These are phyloP conservation scores for Ulmus americana DNA, from an alignment of 331 rosid species.

Conservation along the genomic window DNA sequence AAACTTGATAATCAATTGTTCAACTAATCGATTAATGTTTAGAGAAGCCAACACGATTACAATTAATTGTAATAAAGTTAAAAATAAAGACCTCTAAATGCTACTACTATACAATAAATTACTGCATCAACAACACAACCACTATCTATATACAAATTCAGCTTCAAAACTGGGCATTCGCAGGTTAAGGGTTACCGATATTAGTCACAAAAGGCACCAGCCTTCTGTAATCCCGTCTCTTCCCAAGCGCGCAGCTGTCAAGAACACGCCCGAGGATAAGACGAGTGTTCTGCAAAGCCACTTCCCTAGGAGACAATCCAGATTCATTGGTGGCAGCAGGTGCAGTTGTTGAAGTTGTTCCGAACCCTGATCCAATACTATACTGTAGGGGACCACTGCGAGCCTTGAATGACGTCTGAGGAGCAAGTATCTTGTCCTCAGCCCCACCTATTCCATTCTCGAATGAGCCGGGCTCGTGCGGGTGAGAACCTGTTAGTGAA, in stretches of 20 bases:
- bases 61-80: too few relatives aligned
- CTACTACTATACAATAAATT: constrained; percentile 22
- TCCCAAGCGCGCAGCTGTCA: constrained; percentile 70
- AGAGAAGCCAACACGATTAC: too few relatives aligned
- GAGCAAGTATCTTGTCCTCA: constrained; percentile 77
- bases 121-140: constrained; percentile 24
- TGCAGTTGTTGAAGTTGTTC: constrained; percentile 28
- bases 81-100: constrained; percentile 3
- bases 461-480: constrained; percentile 55
- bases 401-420: constrained; percentile 87
- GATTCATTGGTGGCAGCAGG: constrained; percentile 48
- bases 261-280: constrained; percentile 80
- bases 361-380: constrained; percentile 43
- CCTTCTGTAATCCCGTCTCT: constrained; percentile 77
- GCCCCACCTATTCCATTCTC: constrained; percentile 68
- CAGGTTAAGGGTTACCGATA: constrained; percentile 63
- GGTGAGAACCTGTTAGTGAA: constrained; percentile 70
- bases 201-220: constrained; percentile 82
- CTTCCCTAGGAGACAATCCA: constrained; percentile 61
- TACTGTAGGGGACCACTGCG: constrained; percentile 93
- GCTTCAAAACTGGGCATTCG: constrained; percentile 5
- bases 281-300: constrained; percentile 84
- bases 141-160: constrained; percentile 38
- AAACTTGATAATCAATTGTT: too few relatives aligned
- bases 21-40: background rate